Percentiles rank a stretch among this genome's conserved stretches.
These are phyloP conservation scores for Podospora pseudoanserina DNA, from an alignment of 495 filamentous ascomycete species.

Conservation along the genomic window DNA sequence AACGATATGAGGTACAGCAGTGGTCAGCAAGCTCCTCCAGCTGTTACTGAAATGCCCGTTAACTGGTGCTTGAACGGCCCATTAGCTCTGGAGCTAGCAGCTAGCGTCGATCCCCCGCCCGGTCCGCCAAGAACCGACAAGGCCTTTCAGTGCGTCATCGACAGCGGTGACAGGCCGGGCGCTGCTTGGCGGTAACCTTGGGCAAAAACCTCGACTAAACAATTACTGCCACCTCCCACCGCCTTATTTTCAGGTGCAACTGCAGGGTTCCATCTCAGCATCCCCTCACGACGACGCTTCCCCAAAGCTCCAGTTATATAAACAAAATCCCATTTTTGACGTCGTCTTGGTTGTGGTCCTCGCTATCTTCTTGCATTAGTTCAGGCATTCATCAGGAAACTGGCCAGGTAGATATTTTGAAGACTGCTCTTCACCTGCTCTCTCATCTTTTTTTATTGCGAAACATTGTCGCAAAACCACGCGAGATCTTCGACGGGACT, in stretches of 20 bases:
- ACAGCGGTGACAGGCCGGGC: background rate
- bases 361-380: background rate
- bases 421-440: background rate
- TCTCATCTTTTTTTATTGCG: background rate
- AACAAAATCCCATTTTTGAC: background rate
- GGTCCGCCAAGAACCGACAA: background rate
- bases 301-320: background rate
- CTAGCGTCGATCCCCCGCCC: conserved; percentile 7
- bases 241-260: conserved; percentile 10
- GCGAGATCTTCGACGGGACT: background rate
- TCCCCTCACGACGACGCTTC: background rate
- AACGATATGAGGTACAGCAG: conserved; percentile 9
- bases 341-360: background rate
- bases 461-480: background rate
- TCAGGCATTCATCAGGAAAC: background rate
- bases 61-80: background rate
- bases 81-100: conserved; percentile 1
- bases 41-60: background rate
- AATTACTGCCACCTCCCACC: conserved; percentile 7
- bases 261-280: background rate
- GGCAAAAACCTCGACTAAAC: background rate
- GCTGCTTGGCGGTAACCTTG: background rate
- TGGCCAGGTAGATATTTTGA: background rate
- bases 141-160: conserved; percentile 1
- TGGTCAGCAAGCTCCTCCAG: conserved; percentile 1